These are phyloP conservation scores for Globisporangium acanthophoron DNA, from an alignment of 352 stramenopile genomes.

Conservation along the genomic window DNA sequence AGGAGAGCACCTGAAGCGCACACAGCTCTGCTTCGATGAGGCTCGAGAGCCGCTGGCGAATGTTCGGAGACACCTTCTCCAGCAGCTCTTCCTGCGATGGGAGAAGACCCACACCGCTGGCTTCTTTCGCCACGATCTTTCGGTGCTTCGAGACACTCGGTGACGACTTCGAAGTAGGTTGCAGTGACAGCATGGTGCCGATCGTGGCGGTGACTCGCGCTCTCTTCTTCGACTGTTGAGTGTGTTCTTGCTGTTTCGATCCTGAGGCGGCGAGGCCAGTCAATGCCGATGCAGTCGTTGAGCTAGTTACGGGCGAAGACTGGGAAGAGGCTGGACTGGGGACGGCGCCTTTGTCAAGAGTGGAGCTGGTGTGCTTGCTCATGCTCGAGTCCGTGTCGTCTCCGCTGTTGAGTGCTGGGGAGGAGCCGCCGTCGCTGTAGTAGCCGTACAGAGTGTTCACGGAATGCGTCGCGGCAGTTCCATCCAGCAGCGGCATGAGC, in stretches of 20 bases:
- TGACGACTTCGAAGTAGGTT: constrained; percentile 1
- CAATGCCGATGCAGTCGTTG: neutral
- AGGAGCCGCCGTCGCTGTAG: constrained; percentile 64
- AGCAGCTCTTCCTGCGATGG: constrained; percentile 77
- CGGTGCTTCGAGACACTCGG: constrained; percentile 3
- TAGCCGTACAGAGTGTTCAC: constrained; percentile 28
- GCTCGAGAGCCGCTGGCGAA: constrained; percentile 61
- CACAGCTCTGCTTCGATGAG: constrained; percentile 77
- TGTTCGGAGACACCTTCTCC: constrained; percentile 59
- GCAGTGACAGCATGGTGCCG: neutral
- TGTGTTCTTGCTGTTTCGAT: neutral
- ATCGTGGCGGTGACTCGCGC: constrained; percentile 10
- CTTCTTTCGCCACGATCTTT: constrained; percentile 12
- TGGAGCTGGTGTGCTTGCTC: neutral
- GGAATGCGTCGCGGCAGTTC: constrained; percentile 10
- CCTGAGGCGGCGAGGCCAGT: constrained; percentile 1
- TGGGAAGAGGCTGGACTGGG: neutral
- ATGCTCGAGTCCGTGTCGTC: constrained; percentile 32
- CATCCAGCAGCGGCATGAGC: constrained; percentile 7
- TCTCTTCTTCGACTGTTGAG: constrained; percentile 25
- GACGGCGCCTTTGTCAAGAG: neutral
- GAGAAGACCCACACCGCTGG: constrained; percentile 24
- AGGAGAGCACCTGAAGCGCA: constrained; percentile 76
- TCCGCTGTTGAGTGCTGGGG: constrained; percentile 45
- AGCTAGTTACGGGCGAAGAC: neutral